Conservation (phyloP, 345 rosid genomes). For the Carallia pectinifolia region DNA sequence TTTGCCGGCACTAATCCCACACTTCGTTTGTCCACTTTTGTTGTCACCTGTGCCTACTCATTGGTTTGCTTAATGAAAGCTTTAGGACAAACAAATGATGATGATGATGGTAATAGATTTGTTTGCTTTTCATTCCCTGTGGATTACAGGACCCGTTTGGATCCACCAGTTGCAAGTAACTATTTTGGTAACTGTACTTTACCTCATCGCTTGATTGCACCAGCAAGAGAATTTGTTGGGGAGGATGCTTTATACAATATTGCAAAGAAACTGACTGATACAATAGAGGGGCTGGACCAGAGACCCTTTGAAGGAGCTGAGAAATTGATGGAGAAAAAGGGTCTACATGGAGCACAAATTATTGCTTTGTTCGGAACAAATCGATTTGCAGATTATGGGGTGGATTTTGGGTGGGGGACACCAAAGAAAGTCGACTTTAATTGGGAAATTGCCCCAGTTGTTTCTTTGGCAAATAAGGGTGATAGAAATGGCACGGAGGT, state of each 20-base stretch:
- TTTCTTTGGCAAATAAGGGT: constrained; percentile 25
- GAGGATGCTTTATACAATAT: background rate
- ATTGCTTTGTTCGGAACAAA: constrained; percentile 14
- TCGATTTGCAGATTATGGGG: constrained; percentile 10
- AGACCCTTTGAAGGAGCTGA: background rate
- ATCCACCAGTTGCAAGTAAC: constrained; percentile 11
- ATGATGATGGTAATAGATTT: background rate
- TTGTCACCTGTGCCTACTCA: constrained; percentile 15
- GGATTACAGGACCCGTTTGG: constrained; percentile 32
- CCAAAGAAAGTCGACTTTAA: constrained; percentile 4
- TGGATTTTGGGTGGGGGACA: constrained; percentile 25
- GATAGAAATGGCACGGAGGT: constrained; percentile 22
- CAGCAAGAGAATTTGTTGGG: background rate
- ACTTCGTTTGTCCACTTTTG: constrained; percentile 31
- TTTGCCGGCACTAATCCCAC: background rate
- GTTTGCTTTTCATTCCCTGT: constrained; percentile 17
- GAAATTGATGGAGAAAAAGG: background rate
- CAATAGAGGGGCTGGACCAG: background rate
- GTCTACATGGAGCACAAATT: background rate
- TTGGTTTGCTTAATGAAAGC: constrained; percentile 22
- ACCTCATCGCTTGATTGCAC: no score
- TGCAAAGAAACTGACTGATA: background rate
- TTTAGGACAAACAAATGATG: background rate
- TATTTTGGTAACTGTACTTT: constrained; percentile 37
- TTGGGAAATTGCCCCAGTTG: background rate